Evolutionary conservation across 2,329 filamentous ascomycete genomes (phyloP).

Genomic region (Phoma sp.): DNA sequence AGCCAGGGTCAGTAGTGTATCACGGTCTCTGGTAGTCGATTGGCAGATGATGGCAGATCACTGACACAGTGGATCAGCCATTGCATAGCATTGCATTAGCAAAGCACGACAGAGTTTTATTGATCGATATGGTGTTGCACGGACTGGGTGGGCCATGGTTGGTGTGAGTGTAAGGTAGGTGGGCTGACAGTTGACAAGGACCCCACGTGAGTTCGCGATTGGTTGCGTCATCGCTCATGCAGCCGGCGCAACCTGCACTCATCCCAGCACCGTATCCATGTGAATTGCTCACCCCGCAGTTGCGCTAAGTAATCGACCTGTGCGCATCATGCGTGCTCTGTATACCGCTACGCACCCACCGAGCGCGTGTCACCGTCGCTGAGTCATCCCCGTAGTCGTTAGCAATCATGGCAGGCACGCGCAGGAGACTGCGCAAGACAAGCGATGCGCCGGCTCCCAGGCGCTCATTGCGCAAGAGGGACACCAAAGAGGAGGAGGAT

Average conservation of each 20-base stretch:
- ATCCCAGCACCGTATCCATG: background rate
- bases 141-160: background rate
- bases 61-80: too few species aligned
- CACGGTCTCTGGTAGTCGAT: too few species aligned
- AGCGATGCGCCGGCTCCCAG: conserved; percentile 22
- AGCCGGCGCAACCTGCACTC: conserved; percentile 2
- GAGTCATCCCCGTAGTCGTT: background rate
- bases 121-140: too few species aligned
- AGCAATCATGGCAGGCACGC: conserved; percentile 37
- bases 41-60: too few species aligned
- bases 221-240: conserved; percentile 15
- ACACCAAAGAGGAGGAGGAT: conserved; percentile 28
- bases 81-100: too few species aligned
- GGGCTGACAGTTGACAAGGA: background rate
- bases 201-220: conserved; percentile 14
- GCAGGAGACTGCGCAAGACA: conserved; percentile 31
- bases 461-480: conserved; percentile 34
- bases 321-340: background rate
- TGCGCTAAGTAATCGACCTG: background rate
- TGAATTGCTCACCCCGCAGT: background rate
- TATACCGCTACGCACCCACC: background rate
- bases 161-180: background rate
- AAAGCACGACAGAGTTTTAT: too few species aligned
- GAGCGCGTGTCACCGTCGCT: background rate
- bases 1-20: too few species aligned